Evolutionary conservation across 169 alveolate genomes (phyloP), one percentile per base, ranked within the genome.

Genomic region (Cyclospora cayetanensis): DNA sequence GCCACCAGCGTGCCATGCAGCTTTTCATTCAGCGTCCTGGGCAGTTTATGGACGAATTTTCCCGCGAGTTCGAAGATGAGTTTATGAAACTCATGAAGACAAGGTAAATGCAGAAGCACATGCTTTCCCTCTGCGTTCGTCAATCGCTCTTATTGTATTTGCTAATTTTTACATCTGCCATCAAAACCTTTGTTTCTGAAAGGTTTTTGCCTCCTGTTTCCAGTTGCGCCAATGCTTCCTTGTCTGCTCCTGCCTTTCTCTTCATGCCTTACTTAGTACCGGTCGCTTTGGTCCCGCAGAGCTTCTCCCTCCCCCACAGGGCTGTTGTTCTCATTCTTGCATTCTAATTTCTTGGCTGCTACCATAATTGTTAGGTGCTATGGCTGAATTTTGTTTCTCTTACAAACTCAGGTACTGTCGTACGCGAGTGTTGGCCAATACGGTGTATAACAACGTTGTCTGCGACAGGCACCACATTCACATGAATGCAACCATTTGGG

Each of bases 401-500:
- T n/a, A n/a, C n/a, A n/a, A n/a, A 96, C 95, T 41, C 97, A 97
- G 85, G 83, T 97, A 92, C 96, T 93, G 93, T 77, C 89, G 95
- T 25, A 66, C 92, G 60, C 92, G 95, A 5, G 96, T 97, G 25
- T 88, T 97, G 90, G 99, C 99, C 2, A 97, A 97, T 92, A 93
- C 97, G 4, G 99, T 97, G 35, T 97, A 97, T 85, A 96, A 96
- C 86, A 98, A 98, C 63, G 89, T 97, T 87, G 97, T 98, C 65
- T 95, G 98, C 72, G 98, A 98, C 87, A 96, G 97, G 65, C 95
- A 97, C 68, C 99, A 98, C 89, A 97, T 97, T 41, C 99, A 98
- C 92, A 98, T 98, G 99, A 98, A 98, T 82, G 95, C 99, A 79
- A 98, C 99, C 25, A 97, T 95, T n/a, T 98, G 99, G 99, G 98